These are phyloP conservation scores for Nothopassalora personata DNA, from an alignment of 2,329 filamentous ascomycete genomes.

Conservation along the genomic window DNA sequence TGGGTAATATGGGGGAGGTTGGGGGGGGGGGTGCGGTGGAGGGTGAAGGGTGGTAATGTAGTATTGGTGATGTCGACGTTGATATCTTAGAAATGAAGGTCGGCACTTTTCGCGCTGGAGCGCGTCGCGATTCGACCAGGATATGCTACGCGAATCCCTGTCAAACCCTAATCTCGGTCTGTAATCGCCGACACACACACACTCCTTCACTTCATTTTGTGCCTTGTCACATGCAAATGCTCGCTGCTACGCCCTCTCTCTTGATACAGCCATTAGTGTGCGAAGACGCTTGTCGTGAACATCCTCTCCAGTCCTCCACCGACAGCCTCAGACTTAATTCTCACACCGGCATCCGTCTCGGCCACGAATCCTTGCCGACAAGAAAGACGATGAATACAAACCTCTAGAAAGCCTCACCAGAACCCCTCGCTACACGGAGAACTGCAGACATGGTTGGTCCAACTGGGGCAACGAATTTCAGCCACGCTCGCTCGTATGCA, in stretches of 20 bases:
- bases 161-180: background rate
- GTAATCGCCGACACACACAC: background rate
- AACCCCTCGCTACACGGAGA: background rate
- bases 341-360: too few relatives aligned
- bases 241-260: background rate
- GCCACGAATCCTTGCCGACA: too few relatives aligned
- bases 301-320: background rate
- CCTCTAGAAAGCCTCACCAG: background rate
- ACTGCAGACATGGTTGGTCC: background rate
- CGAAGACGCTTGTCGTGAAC: too few relatives aligned
- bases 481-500: background rate
- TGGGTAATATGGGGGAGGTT: too few relatives aligned
- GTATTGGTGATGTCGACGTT: slow-evolving; percentile 4
- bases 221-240: background rate
- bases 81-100: background rate
- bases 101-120: background rate
- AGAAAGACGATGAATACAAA: too few relatives aligned
- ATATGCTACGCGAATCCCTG: background rate
- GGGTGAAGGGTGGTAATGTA: too few relatives aligned
- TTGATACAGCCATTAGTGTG: too few relatives aligned
- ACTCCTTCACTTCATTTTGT: background rate
- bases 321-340: background rate
- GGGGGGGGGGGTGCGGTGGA: too few relatives aligned
- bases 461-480: background rate
- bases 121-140: background rate